Evolutionary conservation across 1,139 yeast species (phyloP), one percentile per base, ranked within the genome.

Genomic region (Pneumocystis sp.): DNA sequence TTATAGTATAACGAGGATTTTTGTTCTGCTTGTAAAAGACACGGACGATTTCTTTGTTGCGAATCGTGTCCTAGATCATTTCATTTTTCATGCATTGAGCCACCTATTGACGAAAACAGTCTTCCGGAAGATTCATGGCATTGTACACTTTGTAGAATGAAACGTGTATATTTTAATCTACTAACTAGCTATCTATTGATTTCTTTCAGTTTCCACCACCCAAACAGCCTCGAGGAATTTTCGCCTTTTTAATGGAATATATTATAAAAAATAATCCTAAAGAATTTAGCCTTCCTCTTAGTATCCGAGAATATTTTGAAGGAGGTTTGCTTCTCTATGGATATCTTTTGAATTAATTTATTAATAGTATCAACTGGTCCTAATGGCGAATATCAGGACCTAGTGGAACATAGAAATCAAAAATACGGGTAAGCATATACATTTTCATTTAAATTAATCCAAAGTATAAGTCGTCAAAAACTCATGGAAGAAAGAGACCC

Each of bases 21-120:
- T 73, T 93, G 98, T 72, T 80, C 87, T 34, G 81, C 95, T 0
- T 93, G 98, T 76, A 90, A 95, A 0, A 89, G 90, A 37, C 79
- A 91, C 0, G 98, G 98, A 8, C 80, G 88, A 56, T 89, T 93
- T 70, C 79, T 93, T 40, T 93, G 97, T 75, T 93, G 98, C 76
- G 98, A 93, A 71, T 80, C 88, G 1, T 93, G 98, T 75, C 96
- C 97, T 0, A 82, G 82, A 71, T 88, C 96, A 0, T 93, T 91
- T 74, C 98, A 93, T 73, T 89, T 93, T 72, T 80, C 88, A 15
- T 93, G 98, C 74, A 83, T 93, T 69, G 87, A 89, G 70, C 97
- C 97, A 1, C 97, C 98, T 0, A 76, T 87, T 35, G 93, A 87
- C 69, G 86, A 85, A 62, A 79, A 78, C 61, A 80, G 83, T 60